Evolutionary conservation across 495 filamentous ascomycete genomes (phyloP).

Genomic region (Neurospora sp.): DNA sequence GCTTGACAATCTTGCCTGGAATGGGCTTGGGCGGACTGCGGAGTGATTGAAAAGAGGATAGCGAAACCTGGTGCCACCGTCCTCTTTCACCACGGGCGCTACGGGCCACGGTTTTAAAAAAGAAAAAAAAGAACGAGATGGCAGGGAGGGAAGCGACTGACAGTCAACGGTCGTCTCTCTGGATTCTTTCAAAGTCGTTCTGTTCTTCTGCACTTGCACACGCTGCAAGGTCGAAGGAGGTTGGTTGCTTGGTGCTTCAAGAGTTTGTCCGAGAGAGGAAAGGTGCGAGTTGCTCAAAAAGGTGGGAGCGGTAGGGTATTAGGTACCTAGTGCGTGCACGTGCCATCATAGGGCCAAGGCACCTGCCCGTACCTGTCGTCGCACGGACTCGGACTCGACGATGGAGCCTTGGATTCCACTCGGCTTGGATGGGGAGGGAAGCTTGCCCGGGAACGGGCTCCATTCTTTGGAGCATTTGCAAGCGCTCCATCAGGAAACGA

Average conservation of each 20-base stretch:
- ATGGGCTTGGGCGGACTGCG: constrained; percentile 47
- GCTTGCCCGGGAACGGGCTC: background rate
- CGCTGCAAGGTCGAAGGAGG: background rate
- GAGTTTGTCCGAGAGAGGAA: background rate
- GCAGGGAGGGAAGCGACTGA: background rate
- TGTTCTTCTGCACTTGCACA: background rate
- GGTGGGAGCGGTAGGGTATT: background rate
- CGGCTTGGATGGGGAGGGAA: background rate
- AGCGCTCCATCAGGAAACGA: background rate
- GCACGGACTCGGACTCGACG: background rate
- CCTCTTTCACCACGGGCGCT: constrained; percentile 23
- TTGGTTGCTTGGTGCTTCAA: background rate
- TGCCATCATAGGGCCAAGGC: background rate
- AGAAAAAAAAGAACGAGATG: background rate
- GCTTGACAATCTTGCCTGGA: constrained; percentile 29
- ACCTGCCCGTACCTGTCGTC: background rate
- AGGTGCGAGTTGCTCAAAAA: background rate
- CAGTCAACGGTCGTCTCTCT: background rate
- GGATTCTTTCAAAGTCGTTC: background rate
- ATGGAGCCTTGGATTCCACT: background rate
- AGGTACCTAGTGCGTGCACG: background rate
- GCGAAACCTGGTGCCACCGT: constrained; percentile 36
- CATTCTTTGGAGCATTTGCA: background rate
- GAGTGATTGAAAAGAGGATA: constrained; percentile 53
- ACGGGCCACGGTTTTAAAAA: constrained; percentile 19